These are phyloP conservation scores for Aphanomyces euteiches DNA, from an alignment of 352 stramenopile species.

Conservation along the genomic window DNA sequence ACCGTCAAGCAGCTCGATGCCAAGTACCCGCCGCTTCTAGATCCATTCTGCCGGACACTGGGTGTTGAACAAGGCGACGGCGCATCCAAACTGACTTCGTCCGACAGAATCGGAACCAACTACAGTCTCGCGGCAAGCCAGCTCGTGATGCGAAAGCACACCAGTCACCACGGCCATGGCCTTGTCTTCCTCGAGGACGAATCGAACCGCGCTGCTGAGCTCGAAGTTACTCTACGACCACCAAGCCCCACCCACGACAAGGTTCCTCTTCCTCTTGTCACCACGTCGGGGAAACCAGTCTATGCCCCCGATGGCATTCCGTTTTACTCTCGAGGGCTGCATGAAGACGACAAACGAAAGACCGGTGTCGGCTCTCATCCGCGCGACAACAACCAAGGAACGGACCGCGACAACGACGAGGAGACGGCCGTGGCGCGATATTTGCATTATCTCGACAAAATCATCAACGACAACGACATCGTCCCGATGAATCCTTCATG, in stretches of 20 bases:
- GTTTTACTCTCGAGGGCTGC: not conserved
- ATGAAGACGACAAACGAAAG: not conserved
- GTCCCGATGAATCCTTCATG: slow-evolving; percentile 27
- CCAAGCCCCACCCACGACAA: not conserved
- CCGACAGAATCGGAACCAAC: slow-evolving; percentile 72
- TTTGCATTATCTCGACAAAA: slow-evolving; percentile 25
- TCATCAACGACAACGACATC: slow-evolving; percentile 29
- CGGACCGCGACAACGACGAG: not conserved
- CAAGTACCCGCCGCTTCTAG: slow-evolving; percentile 47
- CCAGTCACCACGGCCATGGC: not conserved
- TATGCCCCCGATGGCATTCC: slow-evolving; percentile 4
- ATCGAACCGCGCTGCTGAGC: not conserved
- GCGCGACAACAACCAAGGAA: not conserved
- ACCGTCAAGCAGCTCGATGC: slow-evolving; percentile 25
- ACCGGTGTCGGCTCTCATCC: not conserved
- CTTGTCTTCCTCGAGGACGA: slow-evolving; percentile 24
- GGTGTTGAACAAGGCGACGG: slow-evolving; percentile 70
- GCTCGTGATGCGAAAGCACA: slow-evolving; percentile 45
- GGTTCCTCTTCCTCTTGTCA: slow-evolving; percentile 16
- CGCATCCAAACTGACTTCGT: slow-evolving; percentile 49
- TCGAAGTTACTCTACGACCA: slow-evolving; percentile 7
- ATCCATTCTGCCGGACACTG: slow-evolving; percentile 57
- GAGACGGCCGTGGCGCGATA: slow-evolving; percentile 8
- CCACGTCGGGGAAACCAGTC: slow-evolving; percentile 23
- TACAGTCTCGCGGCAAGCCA: slow-evolving; percentile 46